Evolutionary conservation across 129 eudicot species (phyloP), one percentile per base, ranked within the genome.

Genomic region (Silybum marianum): DNA sequence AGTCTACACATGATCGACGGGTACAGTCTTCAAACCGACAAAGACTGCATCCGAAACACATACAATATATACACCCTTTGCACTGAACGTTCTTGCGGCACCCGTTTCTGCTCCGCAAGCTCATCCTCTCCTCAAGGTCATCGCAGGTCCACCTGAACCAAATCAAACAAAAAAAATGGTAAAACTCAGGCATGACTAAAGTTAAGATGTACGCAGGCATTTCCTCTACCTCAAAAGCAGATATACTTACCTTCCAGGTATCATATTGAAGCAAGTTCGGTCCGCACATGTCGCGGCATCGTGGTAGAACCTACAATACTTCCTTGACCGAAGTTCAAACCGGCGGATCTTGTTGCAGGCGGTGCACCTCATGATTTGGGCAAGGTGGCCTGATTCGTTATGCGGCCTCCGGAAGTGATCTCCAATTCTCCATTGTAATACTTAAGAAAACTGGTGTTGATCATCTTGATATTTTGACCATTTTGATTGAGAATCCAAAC

Each of bases 291-390:
- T 6, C 6, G 38, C 60, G 22, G 81, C 86, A 3, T 80, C 46
- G 32, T 81, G 85, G 2, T 78, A 75, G 11, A 74, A 21, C 72
- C 46, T 79, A 75, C 84, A 78, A 2, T 25, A 44, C 13, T 82
- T 76, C 23, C 13, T 38, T 46, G 63, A 69, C 19, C 72, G 30
- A 9, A 82, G 77, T 5, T 26, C 38, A 68, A 78, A 82, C 4
- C 84, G 76, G 0, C 79, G 89, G 6, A 68, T 39, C 69, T 82
- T 86, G 22, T 44, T 69, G 68, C 89, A 82, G 0, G 38, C 62
- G 0, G 78, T 82, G 12, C 87, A 82, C 2, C 12, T 8, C 0
- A 78, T 12, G 39, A 82, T 82, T 60, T 82, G 78, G 8, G 75
- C 84, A 18, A 84, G 72, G 38, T 86, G 82, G 46, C 38, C 39